Evolutionary conservation across 1,284 basidiomycete species (phyloP), one percentile per base, ranked within the genome.

Genomic region (Waitea zeae): DNA sequence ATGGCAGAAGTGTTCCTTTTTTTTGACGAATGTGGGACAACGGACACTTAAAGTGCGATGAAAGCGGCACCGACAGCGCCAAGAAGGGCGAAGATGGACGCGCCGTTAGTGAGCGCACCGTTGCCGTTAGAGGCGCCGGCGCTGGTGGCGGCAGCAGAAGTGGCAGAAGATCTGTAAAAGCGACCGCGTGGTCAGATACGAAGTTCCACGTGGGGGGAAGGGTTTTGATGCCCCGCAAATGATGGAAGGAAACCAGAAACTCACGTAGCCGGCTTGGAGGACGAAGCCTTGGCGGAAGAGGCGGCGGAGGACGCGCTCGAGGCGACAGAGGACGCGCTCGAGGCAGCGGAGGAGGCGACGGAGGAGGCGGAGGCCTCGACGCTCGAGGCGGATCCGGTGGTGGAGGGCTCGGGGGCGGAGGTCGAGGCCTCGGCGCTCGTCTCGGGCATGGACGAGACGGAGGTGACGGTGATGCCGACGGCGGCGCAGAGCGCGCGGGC

Each of bases 391-490:
- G 41, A 15, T 2, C 32, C 39, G 24, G 41, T 32, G 9, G 38
- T 27, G 26, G 46, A 31, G 17, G 38, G 31, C 5, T 41, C 24
- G 4, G 43, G 31, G 11, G 43, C 29, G 27, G n/a, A n/a, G n/a
- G n/a, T n/a, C n/a, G n/a, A n/a, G n/a, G n/a, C n/a, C n/a, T n/a
- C n/a, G n/a, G n/a, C n/a, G n/a, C n/a, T n/a, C n/a, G n/a, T n/a
- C n/a, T 40, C 17, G 29, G 46, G 24, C 29, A 41, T 35, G 11
- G 47, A 14, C 5, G 39, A 27, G n/a, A 39, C 26, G 24, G 39
- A 34, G 3, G 53, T 58, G 38, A 71, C 48, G 2, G 62, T 70
- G 6, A 72, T 62, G 37, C 68, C 66, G 33, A 67, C 65, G 35
- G 57, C 49, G 1, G 41, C 44, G 43, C 74, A 78, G 28, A 69